Evolutionary conservation across 1,284 basidiomycete species (phyloP).

Genomic region (Apiotrichum veenhuisii): DNA sequence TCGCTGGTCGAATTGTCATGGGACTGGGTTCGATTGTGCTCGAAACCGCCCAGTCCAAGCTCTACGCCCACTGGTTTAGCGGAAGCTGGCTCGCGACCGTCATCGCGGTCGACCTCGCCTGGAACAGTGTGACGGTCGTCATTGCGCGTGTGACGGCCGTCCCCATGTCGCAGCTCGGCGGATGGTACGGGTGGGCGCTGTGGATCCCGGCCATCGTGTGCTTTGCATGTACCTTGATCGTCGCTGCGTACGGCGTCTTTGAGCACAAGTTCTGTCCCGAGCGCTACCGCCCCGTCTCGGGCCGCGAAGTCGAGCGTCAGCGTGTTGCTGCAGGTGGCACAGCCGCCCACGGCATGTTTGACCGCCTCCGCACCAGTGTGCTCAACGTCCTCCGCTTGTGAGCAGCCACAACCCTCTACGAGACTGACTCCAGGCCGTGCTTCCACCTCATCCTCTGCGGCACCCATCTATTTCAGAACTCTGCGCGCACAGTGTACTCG

Average conservation of each 20-base stretch:
- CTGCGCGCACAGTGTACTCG: constrained; percentile 37
- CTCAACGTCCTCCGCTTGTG: constrained; percentile 12
- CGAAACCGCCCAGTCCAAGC: constrained; percentile 33
- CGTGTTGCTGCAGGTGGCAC: background rate
- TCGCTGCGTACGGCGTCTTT: constrained; percentile 30
- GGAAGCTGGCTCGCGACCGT: constrained; percentile 33
- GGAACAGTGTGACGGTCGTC: constrained; percentile 32
- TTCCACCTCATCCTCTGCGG: constrained; percentile 20
- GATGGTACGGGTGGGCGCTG: constrained; percentile 40
- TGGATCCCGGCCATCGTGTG: constrained; percentile 23
- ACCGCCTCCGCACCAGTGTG: background rate
- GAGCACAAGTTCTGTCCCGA: constrained; percentile 30
- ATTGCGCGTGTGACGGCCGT: constrained; percentile 33
- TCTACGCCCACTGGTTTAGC: constrained; percentile 44
- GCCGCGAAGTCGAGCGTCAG: constrained; percentile 1
- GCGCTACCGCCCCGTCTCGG: constrained; percentile 17
- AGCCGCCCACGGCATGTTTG: background rate
- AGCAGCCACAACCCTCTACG: background rate
- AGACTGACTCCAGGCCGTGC: constrained; percentile 1
- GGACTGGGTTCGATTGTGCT: constrained; percentile 33
- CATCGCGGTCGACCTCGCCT: constrained; percentile 39
- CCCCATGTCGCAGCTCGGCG: constrained; percentile 37
- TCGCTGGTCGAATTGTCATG: constrained; percentile 36
- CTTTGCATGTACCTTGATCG: constrained; percentile 9
- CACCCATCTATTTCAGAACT: constrained; percentile 32